Evolutionary conservation across 116 monocot genomes (phyloP).

Genomic region (Trichopus zeylanicus): DNA sequence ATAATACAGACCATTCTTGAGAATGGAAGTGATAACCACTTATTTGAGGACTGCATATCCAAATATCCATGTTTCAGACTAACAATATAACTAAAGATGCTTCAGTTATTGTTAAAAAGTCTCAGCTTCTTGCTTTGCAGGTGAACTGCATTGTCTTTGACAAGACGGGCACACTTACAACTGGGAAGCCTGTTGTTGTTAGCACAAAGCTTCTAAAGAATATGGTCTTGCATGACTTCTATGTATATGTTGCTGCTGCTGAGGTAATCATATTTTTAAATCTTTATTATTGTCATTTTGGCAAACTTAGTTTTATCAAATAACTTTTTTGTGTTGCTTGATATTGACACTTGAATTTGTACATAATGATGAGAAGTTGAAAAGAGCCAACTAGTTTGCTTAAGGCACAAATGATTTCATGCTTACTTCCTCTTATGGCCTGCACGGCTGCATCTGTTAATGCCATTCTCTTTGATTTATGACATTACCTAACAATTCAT

Average conservation of each 20-base stretch:
- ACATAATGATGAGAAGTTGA: too few relatives aligned
- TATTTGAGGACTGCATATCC: too few relatives aligned
- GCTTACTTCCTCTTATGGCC: too few relatives aligned
- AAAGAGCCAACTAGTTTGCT: too few relatives aligned
- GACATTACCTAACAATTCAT: background rate
- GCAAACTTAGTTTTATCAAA: background rate
- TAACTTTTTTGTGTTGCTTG: background rate
- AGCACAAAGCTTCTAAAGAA: slow-evolving; percentile 63
- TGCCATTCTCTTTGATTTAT: too few relatives aligned
- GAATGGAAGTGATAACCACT: too few relatives aligned
- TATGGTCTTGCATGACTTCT: slow-evolving; percentile 61
- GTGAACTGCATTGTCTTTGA: slow-evolving; percentile 94
- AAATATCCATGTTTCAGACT: too few relatives aligned
- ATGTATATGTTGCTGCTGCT: slow-evolving; percentile 64
- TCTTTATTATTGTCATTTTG: background rate
- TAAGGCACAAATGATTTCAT: too few relatives aligned
- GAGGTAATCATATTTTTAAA: slow-evolving; percentile 31
- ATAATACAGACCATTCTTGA: too few relatives aligned
- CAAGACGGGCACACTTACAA: slow-evolving; percentile 90
- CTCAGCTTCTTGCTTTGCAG: slow-evolving; percentile 19
- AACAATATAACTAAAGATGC: background rate
- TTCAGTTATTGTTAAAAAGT: background rate
- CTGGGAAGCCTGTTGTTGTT: slow-evolving; percentile 77
- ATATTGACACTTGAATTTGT: too few relatives aligned
- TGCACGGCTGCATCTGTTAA: too few relatives aligned